Percentiles rank a stretch among this genome's conserved stretches.
These are phyloP conservation scores for Aspergillus tamarii DNA, from an alignment of 2,329 filamentous ascomycete genomes.

Conservation along the genomic window DNA sequence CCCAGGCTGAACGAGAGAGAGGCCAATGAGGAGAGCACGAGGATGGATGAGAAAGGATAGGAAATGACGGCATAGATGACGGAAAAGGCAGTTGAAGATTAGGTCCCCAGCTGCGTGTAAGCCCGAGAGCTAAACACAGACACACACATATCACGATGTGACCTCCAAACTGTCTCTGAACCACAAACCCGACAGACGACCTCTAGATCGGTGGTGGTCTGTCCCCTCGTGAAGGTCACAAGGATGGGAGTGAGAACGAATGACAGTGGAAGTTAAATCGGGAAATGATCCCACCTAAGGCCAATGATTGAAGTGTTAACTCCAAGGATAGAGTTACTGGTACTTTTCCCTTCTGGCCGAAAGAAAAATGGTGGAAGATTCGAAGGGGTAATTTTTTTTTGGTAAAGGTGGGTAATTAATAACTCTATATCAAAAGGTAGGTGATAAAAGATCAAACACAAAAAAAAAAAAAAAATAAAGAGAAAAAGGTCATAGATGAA, in stretches of 20 bases:
- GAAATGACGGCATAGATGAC: neutral
- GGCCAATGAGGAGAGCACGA: neutral
- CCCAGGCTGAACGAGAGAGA: neutral
- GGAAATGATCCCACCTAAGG: neutral
- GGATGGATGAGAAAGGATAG: neutral
- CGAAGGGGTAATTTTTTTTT: neutral
- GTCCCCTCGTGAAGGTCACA: constrained; percentile 9
- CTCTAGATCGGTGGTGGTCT: neutral
- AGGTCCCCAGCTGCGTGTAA: constrained; percentile 2
- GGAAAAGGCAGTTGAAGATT: constrained; percentile 8
- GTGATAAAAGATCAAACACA: neutral
- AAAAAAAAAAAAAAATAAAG: neutral
- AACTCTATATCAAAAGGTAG: constrained; percentile 6
- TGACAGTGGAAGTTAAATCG: neutral
- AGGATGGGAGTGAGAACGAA: neutral
- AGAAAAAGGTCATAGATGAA: too few species aligned
- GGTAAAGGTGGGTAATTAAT: constrained; percentile 8
- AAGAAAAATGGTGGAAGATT: neutral
- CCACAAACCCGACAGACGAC: neutral
- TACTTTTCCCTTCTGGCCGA: neutral
- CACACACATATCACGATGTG: neutral
- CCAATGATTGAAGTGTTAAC: constrained; percentile 1
- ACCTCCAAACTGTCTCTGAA: neutral
- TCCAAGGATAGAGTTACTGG: neutral
- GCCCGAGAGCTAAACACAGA: neutral